phyloP scores from a whole-genome alignment of 2,329 filamentous ascomycete genomes.

The Nigrograna mackinnonii region DNA sequence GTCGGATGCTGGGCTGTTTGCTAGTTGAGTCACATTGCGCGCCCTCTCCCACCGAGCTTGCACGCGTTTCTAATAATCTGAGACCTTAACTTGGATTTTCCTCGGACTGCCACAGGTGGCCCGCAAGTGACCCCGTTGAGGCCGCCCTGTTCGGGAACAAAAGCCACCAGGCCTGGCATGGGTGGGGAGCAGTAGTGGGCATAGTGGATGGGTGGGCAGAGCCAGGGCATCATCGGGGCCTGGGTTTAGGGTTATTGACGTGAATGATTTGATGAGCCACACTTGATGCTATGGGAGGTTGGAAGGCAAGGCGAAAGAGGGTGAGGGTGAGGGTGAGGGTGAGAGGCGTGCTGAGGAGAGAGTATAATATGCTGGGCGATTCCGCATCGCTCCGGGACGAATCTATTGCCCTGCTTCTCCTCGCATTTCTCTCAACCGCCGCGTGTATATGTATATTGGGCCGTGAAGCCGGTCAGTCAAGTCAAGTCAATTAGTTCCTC shows the following conservation, averaged over 20 bases:
- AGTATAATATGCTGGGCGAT: conserved; percentile 11
- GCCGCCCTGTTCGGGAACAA: conserved; percentile 26
- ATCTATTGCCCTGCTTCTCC: conserved; percentile 3
- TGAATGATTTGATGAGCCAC: conserved; percentile 18
- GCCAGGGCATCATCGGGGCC: conserved; percentile 8
- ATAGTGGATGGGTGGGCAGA: too few relatives aligned
- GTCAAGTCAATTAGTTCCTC: too few relatives aligned
- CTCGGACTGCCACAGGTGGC: conserved; percentile 10
- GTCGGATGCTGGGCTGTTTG: conserved; percentile 3
- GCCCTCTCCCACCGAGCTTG: conserved; percentile 8
- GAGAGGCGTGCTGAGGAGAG: conserved; percentile 14
- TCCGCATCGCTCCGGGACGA: conserved; percentile 15
- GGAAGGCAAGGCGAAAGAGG: too few relatives aligned
- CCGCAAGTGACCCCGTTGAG: conserved; percentile 31
- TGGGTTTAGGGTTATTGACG: conserved; percentile 6
- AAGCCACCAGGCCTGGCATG: conserved; percentile 14
- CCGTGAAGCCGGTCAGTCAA: too few relatives aligned
- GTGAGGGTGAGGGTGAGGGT: conserved; percentile 1
- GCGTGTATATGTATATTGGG: too few relatives aligned
- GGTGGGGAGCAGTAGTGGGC: too few relatives aligned
- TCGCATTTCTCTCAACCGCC: too few relatives aligned
- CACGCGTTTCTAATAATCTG: conserved; percentile 22
- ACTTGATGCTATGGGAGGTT: too few relatives aligned
- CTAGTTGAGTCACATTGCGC: conserved; percentile 33
- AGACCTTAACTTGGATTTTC: conserved; percentile 16